These are phyloP conservation scores for Cyclospora cayetanensis DNA, from an alignment of 169 alveolate species.

Conservation along the genomic window DNA sequence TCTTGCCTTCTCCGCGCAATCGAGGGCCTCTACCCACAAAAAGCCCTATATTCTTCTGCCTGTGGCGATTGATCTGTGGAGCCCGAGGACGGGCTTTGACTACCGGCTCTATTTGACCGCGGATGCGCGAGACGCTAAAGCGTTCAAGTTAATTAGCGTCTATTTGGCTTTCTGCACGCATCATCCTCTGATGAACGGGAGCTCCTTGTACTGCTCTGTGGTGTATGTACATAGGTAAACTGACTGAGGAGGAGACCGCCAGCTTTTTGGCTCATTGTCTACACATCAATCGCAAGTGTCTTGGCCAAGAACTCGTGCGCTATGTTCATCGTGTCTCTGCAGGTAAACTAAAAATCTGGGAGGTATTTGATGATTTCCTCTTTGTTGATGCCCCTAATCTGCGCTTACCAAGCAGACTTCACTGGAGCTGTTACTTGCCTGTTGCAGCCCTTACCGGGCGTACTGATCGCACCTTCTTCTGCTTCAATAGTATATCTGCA, in stretches of 20 bases:
- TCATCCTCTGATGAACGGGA: no score
- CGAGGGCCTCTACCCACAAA: neutral
- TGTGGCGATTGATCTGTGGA: neutral
- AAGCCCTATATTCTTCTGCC: neutral
- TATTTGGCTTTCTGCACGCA: neutral
- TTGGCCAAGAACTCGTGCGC: slow-evolving; percentile 75
- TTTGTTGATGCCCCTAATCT: neutral
- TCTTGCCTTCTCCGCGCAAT: neutral
- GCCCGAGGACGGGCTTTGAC: neutral
- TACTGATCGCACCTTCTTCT: no score
- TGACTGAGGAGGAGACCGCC: slow-evolving; percentile 75
- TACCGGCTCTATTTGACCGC: no score
- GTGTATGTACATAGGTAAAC: slow-evolving; percentile 34
- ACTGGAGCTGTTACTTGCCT: no score
- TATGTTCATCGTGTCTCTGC: slow-evolving; percentile 82
- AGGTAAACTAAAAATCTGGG: slow-evolving; percentile 50
- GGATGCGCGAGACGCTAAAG: no score
- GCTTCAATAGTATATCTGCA: no score
- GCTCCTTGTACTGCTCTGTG: neutral
- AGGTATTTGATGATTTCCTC: no score
- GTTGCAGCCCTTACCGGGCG: no score
- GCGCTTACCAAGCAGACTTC: no score
- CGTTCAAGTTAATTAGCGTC: neutral
- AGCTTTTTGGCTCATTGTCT: slow-evolving; percentile 76
- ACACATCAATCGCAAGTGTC: slow-evolving; percentile 67